Percentiles rank a stretch among this genome's conserved stretches.
Evolutionary conservation across 2,329 filamentous ascomycete genomes (phyloP).

Genomic region (Coniochaeta pulveracea): DNA sequence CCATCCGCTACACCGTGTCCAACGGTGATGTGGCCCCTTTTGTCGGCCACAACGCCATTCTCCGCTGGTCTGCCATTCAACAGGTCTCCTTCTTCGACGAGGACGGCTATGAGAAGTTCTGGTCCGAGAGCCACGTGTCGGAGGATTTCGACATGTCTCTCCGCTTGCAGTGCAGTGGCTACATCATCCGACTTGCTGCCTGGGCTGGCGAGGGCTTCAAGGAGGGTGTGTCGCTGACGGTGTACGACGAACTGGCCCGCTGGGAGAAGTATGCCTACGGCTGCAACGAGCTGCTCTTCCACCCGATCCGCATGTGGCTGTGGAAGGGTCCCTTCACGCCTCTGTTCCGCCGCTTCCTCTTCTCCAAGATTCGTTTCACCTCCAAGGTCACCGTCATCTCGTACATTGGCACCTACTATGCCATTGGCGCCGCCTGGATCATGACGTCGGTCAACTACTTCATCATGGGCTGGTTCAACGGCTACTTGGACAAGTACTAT

Average conservation of each 20-base stretch:
- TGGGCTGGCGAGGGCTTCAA: slow-evolving; percentile 71
- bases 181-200: slow-evolving; percentile 60
- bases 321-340: slow-evolving; percentile 67
- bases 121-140: slow-evolving; percentile 70
- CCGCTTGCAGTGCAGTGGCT: slow-evolving; percentile 60
- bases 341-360: slow-evolving; percentile 64
- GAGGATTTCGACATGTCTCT: slow-evolving; percentile 79
- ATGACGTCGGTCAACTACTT: slow-evolving; percentile 67
- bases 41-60: slow-evolving; percentile 69
- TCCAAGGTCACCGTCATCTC: slow-evolving; percentile 67
- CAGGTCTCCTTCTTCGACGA: slow-evolving; percentile 60
- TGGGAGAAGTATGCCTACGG: slow-evolving; percentile 86
- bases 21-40: slow-evolving; percentile 70
- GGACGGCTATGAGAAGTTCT: slow-evolving; percentile 67
- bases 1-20: slow-evolving; percentile 66
- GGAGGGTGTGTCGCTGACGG: slow-evolving; percentile 73
- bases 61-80: slow-evolving; percentile 66
- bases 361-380: slow-evolving; percentile 61
- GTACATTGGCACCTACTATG: slow-evolving; percentile 73
- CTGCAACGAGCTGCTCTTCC: slow-evolving; percentile 72
- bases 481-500: slow-evolving; percentile 70
- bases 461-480: slow-evolving; percentile 65
- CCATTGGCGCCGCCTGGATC: slow-evolving; percentile 65
- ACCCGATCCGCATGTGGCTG: slow-evolving; percentile 64
- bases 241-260: slow-evolving; percentile 73